Conservation (phyloP, 2,329 filamentous ascomycete species). For the Apiospora rasikravindrae region DNA sequence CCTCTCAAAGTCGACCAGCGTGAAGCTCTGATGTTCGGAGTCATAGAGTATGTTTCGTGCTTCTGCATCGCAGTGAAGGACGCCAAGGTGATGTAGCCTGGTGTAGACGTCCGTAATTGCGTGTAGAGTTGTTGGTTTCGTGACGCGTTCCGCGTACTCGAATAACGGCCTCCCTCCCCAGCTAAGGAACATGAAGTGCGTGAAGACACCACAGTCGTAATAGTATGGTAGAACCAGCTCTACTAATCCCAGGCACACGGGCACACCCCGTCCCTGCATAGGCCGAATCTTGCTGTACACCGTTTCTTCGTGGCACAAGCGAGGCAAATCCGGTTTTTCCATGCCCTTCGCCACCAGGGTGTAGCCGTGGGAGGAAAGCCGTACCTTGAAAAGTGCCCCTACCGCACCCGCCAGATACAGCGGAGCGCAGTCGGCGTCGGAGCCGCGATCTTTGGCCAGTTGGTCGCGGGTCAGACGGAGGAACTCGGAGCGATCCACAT, state of each 20-base stretch:
- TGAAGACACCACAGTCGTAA: slow-evolving; percentile 37
- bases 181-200: slow-evolving; percentile 42
- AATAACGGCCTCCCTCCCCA: slow-evolving; percentile 37
- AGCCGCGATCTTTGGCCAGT: slow-evolving; percentile 37
- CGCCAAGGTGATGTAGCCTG: slow-evolving; percentile 24
- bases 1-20: slow-evolving; percentile 42
- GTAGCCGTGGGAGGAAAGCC: slow-evolving; percentile 42
- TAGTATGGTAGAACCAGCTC: slow-evolving; percentile 39
- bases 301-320: slow-evolving; percentile 37
- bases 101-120: slow-evolving; percentile 22
- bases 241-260: slow-evolving; percentile 42
- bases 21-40: slow-evolving; percentile 28
- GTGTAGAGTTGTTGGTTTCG: slow-evolving; percentile 23
- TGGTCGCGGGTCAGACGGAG: slow-evolving; percentile 34
- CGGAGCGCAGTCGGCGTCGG: slow-evolving; percentile 36
- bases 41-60: slow-evolving; percentile 41
- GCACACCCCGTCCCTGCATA: slow-evolving; percentile 41
- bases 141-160: slow-evolving; percentile 20
- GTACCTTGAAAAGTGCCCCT: slow-evolving; percentile 45
- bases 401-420: slow-evolving; percentile 37
- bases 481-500: slow-evolving; percentile 36
- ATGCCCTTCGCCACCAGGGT: slow-evolving; percentile 47
- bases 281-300: slow-evolving; percentile 37
- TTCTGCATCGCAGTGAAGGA: slow-evolving; percentile 39
- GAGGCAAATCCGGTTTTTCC: slow-evolving; percentile 29